Evolutionary conservation across 208 protist genomes (phyloP).

Genomic region (Leishmania tarentolae): DNA sequence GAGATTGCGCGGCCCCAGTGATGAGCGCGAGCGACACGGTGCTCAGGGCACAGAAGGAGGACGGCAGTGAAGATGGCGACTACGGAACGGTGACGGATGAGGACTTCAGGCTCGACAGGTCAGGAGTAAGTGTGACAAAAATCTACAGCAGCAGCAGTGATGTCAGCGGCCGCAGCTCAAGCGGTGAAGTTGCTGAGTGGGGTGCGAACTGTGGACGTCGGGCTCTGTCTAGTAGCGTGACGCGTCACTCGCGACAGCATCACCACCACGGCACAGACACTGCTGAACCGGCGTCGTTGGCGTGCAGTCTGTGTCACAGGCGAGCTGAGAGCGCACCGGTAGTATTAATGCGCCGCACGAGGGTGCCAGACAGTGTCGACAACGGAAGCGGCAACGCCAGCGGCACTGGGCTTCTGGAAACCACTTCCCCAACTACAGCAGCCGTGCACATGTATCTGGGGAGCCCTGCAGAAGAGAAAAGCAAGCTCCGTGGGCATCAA

Average conservation of each 20-base stretch:
- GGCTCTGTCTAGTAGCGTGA: background rate
- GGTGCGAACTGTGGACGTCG: background rate
- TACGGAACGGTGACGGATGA: background rate
- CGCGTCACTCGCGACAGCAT: background rate
- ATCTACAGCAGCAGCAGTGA: background rate
- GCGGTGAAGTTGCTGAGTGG: background rate
- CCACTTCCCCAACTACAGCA: background rate
- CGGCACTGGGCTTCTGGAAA: background rate
- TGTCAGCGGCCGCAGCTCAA: background rate
- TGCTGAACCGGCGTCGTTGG: slow-evolving; percentile 7
- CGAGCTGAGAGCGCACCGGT: slow-evolving; percentile 23
- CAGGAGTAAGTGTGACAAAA: background rate
- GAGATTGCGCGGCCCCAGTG: background rate
- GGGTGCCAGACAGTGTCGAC: background rate
- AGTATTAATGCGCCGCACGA: slow-evolving; percentile 11
- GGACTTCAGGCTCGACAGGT: background rate
- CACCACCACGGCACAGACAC: background rate
- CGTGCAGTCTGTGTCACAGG: slow-evolving; percentile 12
- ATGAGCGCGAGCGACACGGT: background rate
- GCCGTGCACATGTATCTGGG: slow-evolving; percentile 8
- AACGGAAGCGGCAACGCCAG: background rate
- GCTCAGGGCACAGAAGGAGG: background rate
- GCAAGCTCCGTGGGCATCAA: background rate
- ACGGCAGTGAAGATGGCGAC: background rate
- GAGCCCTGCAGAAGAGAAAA: background rate